Base-by-base conservation (phyloP, 1,284 basidiomycete species). In the Tilletia setariae region DNA sequence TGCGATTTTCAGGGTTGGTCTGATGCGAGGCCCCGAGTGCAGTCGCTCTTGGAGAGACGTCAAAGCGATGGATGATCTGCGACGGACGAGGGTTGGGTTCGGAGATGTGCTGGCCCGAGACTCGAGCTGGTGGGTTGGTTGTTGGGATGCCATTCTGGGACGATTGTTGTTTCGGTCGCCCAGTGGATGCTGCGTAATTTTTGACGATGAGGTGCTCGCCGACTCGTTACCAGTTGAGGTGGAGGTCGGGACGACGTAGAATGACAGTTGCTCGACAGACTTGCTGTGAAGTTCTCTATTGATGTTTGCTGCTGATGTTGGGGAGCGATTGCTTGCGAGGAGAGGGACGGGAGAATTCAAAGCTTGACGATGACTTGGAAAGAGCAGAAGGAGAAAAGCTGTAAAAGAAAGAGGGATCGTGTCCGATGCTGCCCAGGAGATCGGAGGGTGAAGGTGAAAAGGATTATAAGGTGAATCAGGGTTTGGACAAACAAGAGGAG, bases 11-110 rank as follows among this genome's bases (percentile, higher is more conserved):
- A 61, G 28, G 16, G 56, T 25, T 30, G 56, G 56, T 13, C 56
- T 61, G 56, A 61, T 61, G 35, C 56, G 56, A 35, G 56, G 56
- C 2, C 56, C 56, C 9, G 56, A 61, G 28, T 30, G 56, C 56
- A 61, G 56, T 3, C 56, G 56, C 16, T 61, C 56, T 13, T 40
- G 56, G 30, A 61, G 56, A 30, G 56, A 35, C 8, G 30, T 30
- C 28, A 61, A 30, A 7, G 56, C 56, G 16, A 61, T 30, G 56
- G 56, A 61, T 7, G 56, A 40, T 35, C 21, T 32, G 28, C 56
- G 56, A 30, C 32, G 23, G 13, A 40, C 28, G 4, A 61, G 16
- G 56, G 56, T 25, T 16, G 28, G 25, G 1, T 32, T 15, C 13
- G 51, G 23, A 53, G 23, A 53, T 53, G 21, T 23, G 16, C 13